These are phyloP conservation scores for Pharnaceum exiguum DNA, from an alignment of 148 eudicot species.

Conservation along the genomic window DNA sequence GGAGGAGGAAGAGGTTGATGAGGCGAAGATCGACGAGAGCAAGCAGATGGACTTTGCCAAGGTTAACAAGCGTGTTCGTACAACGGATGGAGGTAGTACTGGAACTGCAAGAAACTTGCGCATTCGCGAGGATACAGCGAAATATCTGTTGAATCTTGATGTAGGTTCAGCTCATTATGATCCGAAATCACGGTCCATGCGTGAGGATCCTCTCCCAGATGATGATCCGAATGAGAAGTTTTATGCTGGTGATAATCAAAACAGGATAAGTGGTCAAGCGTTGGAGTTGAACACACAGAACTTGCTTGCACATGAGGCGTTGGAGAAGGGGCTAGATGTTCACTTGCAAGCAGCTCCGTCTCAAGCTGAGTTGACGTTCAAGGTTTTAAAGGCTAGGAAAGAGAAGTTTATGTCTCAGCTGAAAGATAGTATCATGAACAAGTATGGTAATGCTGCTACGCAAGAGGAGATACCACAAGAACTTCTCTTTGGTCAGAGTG, in stretches of 20 bases:
- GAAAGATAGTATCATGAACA: conserved; percentile 74
- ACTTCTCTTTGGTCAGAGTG: conserved; percentile 87
- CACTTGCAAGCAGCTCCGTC: conserved; percentile 99
- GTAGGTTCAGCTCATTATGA: conserved; percentile 84
- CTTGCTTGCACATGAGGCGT: conserved; percentile 88
- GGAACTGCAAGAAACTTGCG: conserved; percentile 96
- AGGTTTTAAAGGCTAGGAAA: conserved; percentile 67
- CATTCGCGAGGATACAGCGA: conserved; percentile 93
- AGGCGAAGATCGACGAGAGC: conserved; percentile 96
- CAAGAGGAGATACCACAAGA: conserved; percentile 74
- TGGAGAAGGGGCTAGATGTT: conserved; percentile 90
- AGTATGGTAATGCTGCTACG: conserved; percentile 90
- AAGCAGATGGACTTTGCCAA: conserved; percentile 96
- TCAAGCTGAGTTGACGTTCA: conserved; percentile 81
- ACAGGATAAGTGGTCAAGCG: conserved; percentile 88
- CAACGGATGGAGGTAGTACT: conserved; percentile 97
- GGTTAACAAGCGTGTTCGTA: conserved; percentile 98
- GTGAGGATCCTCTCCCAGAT: conserved; percentile 97
- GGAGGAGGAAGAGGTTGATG: conserved; percentile 84
- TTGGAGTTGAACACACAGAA: conserved; percentile 84
- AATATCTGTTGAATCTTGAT: conserved; percentile 88
- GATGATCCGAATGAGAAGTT: conserved; percentile 89
- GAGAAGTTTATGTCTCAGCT: conserved; percentile 68
- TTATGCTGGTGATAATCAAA: conserved; percentile 79
- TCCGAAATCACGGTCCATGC: conserved; percentile 94